Conservation (phyloP, 2,329 filamentous ascomycete genomes). For the Elsinoe arachidis region DNA sequence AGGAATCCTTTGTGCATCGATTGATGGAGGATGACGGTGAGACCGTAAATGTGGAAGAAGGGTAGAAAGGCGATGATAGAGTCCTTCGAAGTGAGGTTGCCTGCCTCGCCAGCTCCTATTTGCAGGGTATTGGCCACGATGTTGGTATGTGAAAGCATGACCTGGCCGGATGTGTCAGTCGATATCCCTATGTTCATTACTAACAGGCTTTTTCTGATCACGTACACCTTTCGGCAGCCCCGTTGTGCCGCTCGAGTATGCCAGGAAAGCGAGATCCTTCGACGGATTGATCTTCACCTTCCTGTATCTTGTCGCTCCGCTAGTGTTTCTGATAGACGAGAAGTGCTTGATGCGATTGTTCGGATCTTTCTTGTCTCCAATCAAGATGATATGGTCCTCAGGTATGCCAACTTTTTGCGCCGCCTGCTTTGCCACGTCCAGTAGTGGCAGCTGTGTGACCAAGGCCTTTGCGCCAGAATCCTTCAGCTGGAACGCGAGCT, state of each 20-base stretch:
- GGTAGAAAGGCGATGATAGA: constrained; percentile 70
- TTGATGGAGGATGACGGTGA: constrained; percentile 65
- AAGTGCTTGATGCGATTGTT: constrained; percentile 60
- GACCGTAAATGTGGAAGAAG: constrained; percentile 87
- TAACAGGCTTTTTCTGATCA: background rate
- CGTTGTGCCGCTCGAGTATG: constrained; percentile 85
- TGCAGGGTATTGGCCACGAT: constrained; percentile 57
- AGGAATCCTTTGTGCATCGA: constrained; percentile 57
- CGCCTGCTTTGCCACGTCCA: constrained; percentile 58
- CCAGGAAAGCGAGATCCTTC: constrained; percentile 72
- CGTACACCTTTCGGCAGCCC: constrained; percentile 87
- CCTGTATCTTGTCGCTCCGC: constrained; percentile 49
- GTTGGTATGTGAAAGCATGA: constrained; percentile 64
- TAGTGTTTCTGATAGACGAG: constrained; percentile 57
- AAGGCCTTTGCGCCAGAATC: constrained; percentile 68
- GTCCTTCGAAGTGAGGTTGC: constrained; percentile 54
- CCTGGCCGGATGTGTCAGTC: background rate
- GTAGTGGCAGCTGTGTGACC: constrained; percentile 60
- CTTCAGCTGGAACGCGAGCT: constrained; percentile 75
- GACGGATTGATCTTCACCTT: constrained; percentile 56
- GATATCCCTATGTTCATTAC: too few relatives aligned
- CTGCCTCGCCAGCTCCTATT: constrained; percentile 30
- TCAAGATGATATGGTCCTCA: constrained; percentile 62
- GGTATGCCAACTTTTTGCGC: constrained; percentile 62
- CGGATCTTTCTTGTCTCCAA: constrained; percentile 61